Conservation (phyloP, 2,329 filamentous ascomycete genomes). For the Dothidotthia symphoricarpi region DNA sequence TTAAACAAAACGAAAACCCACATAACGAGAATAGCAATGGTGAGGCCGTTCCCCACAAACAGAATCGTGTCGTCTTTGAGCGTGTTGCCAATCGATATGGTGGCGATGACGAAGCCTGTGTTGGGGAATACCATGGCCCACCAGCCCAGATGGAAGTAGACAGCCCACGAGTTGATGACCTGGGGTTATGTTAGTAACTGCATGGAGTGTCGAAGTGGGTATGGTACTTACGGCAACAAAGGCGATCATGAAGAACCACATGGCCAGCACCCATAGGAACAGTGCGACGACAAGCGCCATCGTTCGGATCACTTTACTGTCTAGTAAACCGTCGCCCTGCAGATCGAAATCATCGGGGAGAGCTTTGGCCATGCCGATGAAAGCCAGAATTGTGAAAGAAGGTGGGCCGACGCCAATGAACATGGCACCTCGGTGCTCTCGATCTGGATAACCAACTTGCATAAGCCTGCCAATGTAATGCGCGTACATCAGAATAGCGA, state of each 20-base stretch:
- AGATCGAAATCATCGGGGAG: slow-evolving; percentile 50
- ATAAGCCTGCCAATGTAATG: slow-evolving; percentile 72
- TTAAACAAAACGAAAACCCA: slow-evolving; percentile 56
- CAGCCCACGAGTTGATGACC: slow-evolving; percentile 34
- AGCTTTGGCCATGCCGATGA: slow-evolving; percentile 65
- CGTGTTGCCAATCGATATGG: slow-evolving; percentile 41
- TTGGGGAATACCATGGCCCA: slow-evolving; percentile 57
- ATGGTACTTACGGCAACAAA: slow-evolving; percentile 37
- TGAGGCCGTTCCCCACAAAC: slow-evolving; percentile 49
- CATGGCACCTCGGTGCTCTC: slow-evolving; percentile 66
- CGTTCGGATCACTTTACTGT: slow-evolving; percentile 45
- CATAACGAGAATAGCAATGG: slow-evolving; percentile 52
- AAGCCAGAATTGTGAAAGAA: slow-evolving; percentile 67
- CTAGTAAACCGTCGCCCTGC: slow-evolving; percentile 48
- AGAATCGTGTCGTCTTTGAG: slow-evolving; percentile 38
- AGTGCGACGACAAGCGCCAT: slow-evolving; percentile 53
- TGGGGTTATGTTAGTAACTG: slow-evolving; percentile 30
- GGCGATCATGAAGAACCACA: slow-evolving; percentile 56
- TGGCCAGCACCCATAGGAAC: slow-evolving; percentile 63
- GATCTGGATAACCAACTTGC: slow-evolving; percentile 61
- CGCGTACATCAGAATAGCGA: slow-evolving; percentile 71
- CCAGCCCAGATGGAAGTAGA: slow-evolving; percentile 62
- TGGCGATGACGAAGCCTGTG: slow-evolving; percentile 46
- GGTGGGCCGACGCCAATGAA: slow-evolving; percentile 77
- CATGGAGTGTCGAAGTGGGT: background rate